Evolutionary conservation across 2,329 filamentous ascomycete species (phyloP).

Genomic region (Trichoderma guizhouense): DNA sequence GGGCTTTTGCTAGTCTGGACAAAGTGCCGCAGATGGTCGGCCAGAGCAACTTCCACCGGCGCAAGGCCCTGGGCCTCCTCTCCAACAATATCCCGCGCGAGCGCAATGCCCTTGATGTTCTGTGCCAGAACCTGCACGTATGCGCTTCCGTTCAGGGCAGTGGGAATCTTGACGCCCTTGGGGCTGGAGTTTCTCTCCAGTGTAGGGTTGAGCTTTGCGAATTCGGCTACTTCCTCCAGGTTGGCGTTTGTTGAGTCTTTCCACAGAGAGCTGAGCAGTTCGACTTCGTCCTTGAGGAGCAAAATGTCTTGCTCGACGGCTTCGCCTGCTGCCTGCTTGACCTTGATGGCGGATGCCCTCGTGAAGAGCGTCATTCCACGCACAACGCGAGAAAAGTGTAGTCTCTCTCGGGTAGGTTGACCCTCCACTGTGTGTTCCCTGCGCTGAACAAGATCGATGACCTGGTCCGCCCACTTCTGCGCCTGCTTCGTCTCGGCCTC

Average conservation of each 20-base stretch:
- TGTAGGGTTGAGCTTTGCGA: constrained; percentile 26
- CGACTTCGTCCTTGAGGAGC: constrained; percentile 30
- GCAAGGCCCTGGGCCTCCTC: constrained; percentile 32
- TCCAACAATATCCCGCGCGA: constrained; percentile 42
- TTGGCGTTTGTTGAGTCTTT: constrained; percentile 21
- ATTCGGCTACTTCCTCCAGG: constrained; percentile 24
- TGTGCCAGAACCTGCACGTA: constrained; percentile 31
- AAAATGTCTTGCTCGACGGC: constrained; percentile 26
- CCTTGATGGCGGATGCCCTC: constrained; percentile 27
- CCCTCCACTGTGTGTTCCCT: constrained; percentile 34
- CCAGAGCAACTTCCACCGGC: constrained; percentile 38
- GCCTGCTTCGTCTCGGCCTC: constrained; percentile 39
- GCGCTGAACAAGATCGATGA: constrained; percentile 50
- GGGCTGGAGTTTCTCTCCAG: constrained; percentile 16
- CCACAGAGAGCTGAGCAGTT: constrained; percentile 30
- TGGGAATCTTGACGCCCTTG: constrained; percentile 8
- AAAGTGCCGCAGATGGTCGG: constrained; percentile 36
- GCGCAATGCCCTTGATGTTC: constrained; percentile 41
- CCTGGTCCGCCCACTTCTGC: constrained; percentile 43
- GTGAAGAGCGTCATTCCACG: constrained; percentile 33
- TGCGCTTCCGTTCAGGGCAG: constrained; percentile 25
- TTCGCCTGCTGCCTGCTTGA: constrained; percentile 25
- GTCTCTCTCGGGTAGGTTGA: constrained; percentile 20
- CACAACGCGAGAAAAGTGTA: constrained; percentile 28
- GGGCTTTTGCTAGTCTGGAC: constrained; percentile 21